Base-by-base conservation (phyloP, 768 basidiomycete species). In the Porphyrellus cyaneotinctus region DNA sequence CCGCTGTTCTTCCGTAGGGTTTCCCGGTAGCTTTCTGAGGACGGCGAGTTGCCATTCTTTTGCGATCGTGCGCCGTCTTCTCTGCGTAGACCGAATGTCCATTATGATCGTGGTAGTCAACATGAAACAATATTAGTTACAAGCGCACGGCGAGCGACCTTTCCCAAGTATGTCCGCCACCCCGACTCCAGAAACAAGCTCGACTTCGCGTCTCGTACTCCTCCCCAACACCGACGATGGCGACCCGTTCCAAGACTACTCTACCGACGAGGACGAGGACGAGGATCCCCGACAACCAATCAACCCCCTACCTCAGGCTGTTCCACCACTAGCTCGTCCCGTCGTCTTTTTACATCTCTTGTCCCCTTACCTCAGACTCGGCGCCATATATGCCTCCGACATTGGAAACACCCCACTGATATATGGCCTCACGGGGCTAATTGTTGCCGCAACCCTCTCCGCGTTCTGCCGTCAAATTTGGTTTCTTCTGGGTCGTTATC, bases 401-500 rank as follows among this genome's bases (percentile, higher is more conserved):
- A 36, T 54, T 10, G 71, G 74, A 7, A 68, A 68, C 33, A 61
- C 76, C 43, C 74, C 83, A 4, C 69, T 85, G 36, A 74, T 76
- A 60, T 72, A 76, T 26, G 74, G 76, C 4, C 69, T 88, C 26
- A 70, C 80, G 26, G 68, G 73, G 1, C 66, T 88, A 2, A 42
- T 82, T 30, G 59, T 76, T 26, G 82, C 82, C 52, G 82, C 83
- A n/a, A 58, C 75, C 32, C 68, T 85, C 14, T 77, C 87, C 8
- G 77, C 77, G 30, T 80, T 86, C 56, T 75, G 82, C 35, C 73
- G 85, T 46, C 85, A 87, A 58, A 70, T 90, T 44, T 87, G 84
- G 83, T 88, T 87, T 70, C 79, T 88, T 75, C 78, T 90, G n/a
- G 81, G 83, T 41, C 77, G 84, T 30, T 87, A 90, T 66, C 73